Base-by-base conservation (phyloP, 306 rosid genomes). In the Corylus heterophylla region DNA sequence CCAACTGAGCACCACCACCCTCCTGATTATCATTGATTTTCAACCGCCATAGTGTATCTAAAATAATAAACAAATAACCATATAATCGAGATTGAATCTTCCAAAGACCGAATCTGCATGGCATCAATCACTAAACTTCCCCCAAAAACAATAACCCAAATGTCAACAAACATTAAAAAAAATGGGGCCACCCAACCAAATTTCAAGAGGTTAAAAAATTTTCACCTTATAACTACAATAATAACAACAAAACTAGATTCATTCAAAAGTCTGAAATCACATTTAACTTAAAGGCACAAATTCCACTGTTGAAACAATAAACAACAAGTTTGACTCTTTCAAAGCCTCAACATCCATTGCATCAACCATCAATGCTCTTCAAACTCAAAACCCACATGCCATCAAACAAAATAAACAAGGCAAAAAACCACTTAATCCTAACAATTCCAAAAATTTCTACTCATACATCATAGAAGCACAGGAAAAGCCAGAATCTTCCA, bases 21-120 rank as follows among this genome's bases (percentile, higher is more conserved):
- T 90, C 97, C 70, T 83, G 91, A 83, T 82, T 89, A 78, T 83
- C 90, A 82, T 85, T 84, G 82, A 90, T 88, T 85, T 90, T 89
- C 87, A 94, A 71, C 44, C 88, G 87, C 88, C 89, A 85, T 52
- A 94, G 74, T 39, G 91, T 86, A 51, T 94, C 98, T 88, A 73
- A 79, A 76, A 70, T 37, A 62, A 84, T 17, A 73, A 85, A 69
- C 52, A 25, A 76, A 7, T 64, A 61, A 83, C 66, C 74, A 78
- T 22, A 13, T 74, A 63, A 71, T 78, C 39, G 71, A 69, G 76
- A 48, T 31, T 56, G 8, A 59, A 58, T 52, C 39, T 51, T 3
- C 72, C 68, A 69, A 54, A 49, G 49, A 39, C 77, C 61, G 85
- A 74, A 77, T 77, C 83, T 29, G 49, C 74, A 80, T 89, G 31